phyloP scores from a whole-genome alignment of 1,284 basidiomycete species.

The Sanghuangporus weigelae region DNA sequence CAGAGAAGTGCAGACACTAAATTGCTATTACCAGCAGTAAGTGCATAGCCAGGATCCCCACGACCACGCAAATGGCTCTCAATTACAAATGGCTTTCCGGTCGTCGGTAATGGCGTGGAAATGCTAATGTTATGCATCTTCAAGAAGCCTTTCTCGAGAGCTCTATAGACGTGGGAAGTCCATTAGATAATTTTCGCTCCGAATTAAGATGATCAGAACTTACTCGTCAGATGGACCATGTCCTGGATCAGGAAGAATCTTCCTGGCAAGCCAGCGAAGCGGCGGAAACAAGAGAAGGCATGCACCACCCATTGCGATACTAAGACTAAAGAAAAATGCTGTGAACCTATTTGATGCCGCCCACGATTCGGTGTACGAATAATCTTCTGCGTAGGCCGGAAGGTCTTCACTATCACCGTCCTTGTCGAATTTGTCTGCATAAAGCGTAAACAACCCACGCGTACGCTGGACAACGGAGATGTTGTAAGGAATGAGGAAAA shows the following conservation, averaged over 20 bases:
- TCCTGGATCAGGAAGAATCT: conserved; percentile 48
- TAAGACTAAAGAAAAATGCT: conserved; percentile 37
- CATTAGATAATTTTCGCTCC: background rate
- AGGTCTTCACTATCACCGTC: conserved; percentile 7
- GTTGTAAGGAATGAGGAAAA: conserved; percentile 61
- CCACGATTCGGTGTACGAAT: conserved; percentile 73
- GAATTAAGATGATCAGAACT: conserved; percentile 18
- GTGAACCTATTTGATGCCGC: conserved; percentile 36
- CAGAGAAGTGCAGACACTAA: background rate
- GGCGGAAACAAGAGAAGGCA: conserved; percentile 33
- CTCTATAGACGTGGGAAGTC: background rate
- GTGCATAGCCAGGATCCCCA: conserved; percentile 81
- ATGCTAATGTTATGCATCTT: conserved; percentile 45
- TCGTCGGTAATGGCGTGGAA: conserved; percentile 32
- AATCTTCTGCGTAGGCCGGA: conserved; percentile 54
- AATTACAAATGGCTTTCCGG: conserved; percentile 45
- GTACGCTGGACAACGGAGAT: conserved; percentile 71
- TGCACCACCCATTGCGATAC: conserved; percentile 32
- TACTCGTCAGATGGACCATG: conserved; percentile 60
- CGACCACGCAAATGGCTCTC: conserved; percentile 55
- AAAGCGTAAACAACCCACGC: conserved; percentile 61
- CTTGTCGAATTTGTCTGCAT: background rate
- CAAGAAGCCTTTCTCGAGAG: background rate
- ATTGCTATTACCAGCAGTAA: conserved; percentile 51
- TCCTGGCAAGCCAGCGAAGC: conserved; percentile 49